These are phyloP conservation scores for Eimeria praecox DNA, from an alignment of 169 alveolate species.

Conservation along the genomic window DNA sequence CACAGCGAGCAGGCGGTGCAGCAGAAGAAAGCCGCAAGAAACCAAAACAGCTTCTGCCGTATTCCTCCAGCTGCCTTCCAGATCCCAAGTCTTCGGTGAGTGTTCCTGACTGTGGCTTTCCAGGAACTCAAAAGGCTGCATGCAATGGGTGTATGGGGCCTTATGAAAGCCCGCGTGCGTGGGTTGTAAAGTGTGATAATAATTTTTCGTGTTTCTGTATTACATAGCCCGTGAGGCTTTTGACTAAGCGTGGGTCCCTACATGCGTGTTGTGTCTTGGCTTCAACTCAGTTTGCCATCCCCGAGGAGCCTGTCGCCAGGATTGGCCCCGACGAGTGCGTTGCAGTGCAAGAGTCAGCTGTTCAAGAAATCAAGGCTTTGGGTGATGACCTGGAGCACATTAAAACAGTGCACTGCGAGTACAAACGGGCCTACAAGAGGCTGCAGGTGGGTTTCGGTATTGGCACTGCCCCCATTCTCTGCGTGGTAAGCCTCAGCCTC, in stretches of 20 bases:
- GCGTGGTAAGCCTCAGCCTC: not conserved
- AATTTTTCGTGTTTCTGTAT: not conserved
- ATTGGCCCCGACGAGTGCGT: conserved; percentile 81
- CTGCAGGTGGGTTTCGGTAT: conserved; percentile 30
- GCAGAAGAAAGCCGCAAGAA: conserved; percentile 66
- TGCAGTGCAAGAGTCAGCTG: conserved; percentile 53
- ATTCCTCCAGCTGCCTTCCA: conserved; percentile 81
- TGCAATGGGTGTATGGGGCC: not conserved
- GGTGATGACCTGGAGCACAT: conserved; percentile 70
- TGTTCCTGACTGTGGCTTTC: not conserved
- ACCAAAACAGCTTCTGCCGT: conserved; percentile 80
- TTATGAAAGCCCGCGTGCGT: no score
- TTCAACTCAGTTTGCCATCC: conserved; percentile 69
- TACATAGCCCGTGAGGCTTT: not conserved
- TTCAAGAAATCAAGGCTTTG: conserved; percentile 57
- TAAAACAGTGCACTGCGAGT: conserved; percentile 58
- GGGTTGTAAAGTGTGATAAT: no score
- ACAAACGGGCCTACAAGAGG: conserved; percentile 73
- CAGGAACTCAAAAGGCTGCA: not conserved
- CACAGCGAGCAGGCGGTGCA: conserved; percentile 75
- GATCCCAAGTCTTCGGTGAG: conserved; percentile 80
- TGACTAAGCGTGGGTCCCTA: not conserved
- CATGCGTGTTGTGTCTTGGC: not conserved
- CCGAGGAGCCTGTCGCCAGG: conserved; percentile 80
- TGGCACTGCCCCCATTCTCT: not conserved